Percentiles rank a stretch among this genome's conserved stretches.
phyloP scores from a whole-genome alignment of 306 rosid genomes.

The Potentilla sterilis region DNA sequence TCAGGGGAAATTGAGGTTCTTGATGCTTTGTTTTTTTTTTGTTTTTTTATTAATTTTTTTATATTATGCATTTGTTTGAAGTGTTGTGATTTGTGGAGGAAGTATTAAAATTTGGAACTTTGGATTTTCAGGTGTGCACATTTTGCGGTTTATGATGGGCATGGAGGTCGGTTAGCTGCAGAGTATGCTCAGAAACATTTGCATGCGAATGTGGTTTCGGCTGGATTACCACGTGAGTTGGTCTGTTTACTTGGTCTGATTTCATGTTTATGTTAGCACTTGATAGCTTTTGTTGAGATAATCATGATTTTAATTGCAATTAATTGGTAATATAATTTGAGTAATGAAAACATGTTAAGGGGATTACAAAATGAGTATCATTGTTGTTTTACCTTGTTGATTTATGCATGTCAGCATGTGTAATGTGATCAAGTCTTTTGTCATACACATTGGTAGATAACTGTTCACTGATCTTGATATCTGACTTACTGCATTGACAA shows the following conservation, averaged over 20 bases:
- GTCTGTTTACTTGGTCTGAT: slow-evolving; percentile 88
- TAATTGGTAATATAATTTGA: not conserved
- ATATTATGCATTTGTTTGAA: not conserved
- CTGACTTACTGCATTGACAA: slow-evolving; percentile 10
- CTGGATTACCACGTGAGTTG: slow-evolving; percentile 99
- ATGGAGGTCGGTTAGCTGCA: slow-evolving; percentile 91
- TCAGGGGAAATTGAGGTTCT: slow-evolving; percentile 68
- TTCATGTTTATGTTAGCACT: slow-evolving; percentile 32
- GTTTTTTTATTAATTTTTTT: no score
- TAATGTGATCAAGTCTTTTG: not conserved
- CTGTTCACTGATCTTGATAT: not conserved
- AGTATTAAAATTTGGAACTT: not conserved
- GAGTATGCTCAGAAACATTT: slow-evolving; percentile 76
- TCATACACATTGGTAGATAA: not conserved
- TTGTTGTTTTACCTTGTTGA: not conserved
- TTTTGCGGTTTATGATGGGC: slow-evolving; percentile 89
- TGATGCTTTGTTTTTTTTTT: not conserved
- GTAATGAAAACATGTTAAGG: not conserved
- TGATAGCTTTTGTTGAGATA: slow-evolving; percentile 3
- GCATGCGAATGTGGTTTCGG: slow-evolving; percentile 66
- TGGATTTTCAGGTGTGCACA: slow-evolving; percentile 59
- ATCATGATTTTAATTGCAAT: not conserved
- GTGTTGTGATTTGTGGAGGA: not conserved
- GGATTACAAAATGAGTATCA: not conserved
- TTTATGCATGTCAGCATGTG: not conserved